These are phyloP conservation scores for Prunus dulcis DNA, from an alignment of 306 rosid species.

Conservation along the genomic window DNA sequence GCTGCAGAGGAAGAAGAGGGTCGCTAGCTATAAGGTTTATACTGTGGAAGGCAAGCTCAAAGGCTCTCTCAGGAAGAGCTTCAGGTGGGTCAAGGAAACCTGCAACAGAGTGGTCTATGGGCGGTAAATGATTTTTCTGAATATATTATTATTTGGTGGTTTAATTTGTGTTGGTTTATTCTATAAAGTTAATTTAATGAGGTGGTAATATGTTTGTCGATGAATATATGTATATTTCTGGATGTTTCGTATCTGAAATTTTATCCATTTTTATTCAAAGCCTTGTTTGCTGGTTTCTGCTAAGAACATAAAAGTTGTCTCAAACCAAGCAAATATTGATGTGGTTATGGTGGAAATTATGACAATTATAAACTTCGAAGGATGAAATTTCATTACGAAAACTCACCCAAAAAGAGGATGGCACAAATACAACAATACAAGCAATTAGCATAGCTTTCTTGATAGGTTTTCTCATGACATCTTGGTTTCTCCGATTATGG, in stretches of 20 bases:
- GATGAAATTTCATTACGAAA: too few relatives aligned
- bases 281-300: not conserved
- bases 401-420: too few relatives aligned
- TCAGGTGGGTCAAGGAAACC: slow-evolving; percentile 82
- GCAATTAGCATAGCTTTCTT: not conserved
- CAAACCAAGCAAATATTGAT: not conserved
- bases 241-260: not conserved
- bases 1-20: slow-evolving; percentile 87
- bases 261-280: not conserved
- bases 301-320: not conserved
- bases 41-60: slow-evolving; percentile 84
- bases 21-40: slow-evolving; percentile 90
- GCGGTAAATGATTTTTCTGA: slow-evolving; percentile 36
- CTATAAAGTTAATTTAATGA: not conserved
- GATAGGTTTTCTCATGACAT: not conserved
- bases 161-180: not conserved
- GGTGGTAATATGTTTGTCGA: not conserved
- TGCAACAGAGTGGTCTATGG: slow-evolving; percentile 71
- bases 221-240: slow-evolving; percentile 1
- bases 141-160: not conserved
- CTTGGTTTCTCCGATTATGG: not conserved
- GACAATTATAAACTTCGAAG: not conserved
- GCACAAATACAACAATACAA: too few relatives aligned
- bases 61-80: slow-evolving; percentile 76
- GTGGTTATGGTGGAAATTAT: not conserved